phyloP scores from a whole-genome alignment of 257 asterid species.

The Mitragyna speciosa region DNA sequence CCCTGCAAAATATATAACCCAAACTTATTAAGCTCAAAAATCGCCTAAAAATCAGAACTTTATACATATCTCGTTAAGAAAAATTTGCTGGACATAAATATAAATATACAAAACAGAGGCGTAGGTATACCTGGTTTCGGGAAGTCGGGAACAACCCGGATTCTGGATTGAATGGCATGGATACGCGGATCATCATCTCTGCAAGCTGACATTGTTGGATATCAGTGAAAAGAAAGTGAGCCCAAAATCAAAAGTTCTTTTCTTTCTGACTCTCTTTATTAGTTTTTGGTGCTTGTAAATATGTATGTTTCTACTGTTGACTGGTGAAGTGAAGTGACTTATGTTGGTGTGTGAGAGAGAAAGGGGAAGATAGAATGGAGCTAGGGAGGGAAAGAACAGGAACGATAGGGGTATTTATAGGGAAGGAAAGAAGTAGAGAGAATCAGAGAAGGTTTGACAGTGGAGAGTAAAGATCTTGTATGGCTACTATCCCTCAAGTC shows the following conservation, averaged over 20 bases:
- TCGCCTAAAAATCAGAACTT: background rate
- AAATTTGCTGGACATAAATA: background rate
- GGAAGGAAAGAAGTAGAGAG: background rate
- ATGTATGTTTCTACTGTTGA: background rate
- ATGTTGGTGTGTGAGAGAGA: background rate
- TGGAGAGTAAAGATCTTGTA: background rate
- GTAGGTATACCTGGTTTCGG: slow-evolving; percentile 61
- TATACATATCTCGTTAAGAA: background rate
- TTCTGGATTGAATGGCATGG: slow-evolving; percentile 67
- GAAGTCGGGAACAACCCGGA: slow-evolving; percentile 77
- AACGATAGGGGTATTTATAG: slow-evolving; percentile 16
- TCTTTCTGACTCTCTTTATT: background rate
- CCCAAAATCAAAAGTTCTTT: background rate
- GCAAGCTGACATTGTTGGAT: slow-evolving; percentile 54
- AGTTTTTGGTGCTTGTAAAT: background rate
- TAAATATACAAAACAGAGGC: background rate
- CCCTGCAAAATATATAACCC: slow-evolving; percentile 39
- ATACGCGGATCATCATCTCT: slow-evolving; percentile 69
- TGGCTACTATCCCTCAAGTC: no score
- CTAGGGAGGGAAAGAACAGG: background rate
- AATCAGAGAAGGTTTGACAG: background rate
- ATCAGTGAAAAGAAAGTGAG: background rate
- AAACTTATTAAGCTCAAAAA: slow-evolving; percentile 1
- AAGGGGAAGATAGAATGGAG: background rate
- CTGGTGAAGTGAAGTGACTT: background rate